phyloP scores from a whole-genome alignment of 2,329 filamentous ascomycete genomes.

The Colletotrichum noveboracense region DNA sequence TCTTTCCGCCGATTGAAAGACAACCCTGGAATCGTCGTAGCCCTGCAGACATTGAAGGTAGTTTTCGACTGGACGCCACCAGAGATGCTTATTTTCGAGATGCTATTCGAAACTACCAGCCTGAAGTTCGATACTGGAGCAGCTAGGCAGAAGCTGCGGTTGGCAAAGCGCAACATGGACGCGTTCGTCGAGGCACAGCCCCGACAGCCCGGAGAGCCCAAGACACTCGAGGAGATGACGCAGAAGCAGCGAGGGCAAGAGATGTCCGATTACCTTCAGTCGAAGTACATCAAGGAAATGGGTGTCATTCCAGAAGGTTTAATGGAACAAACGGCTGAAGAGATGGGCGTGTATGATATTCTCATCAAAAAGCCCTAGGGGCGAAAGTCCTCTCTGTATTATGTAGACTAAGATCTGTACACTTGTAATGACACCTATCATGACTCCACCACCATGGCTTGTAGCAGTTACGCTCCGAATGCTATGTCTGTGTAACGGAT shows the following conservation, averaged over 20 bases:
- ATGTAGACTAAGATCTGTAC: conserved; percentile 7
- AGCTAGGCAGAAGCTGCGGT: conserved; percentile 45
- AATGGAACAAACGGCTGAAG: conserved; percentile 37
- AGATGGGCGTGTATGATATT: conserved; percentile 49
- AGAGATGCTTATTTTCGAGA: conserved; percentile 52
- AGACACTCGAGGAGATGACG: conserved; percentile 39
- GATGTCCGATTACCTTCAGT: conserved; percentile 48
- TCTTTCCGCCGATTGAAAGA: conserved; percentile 54
- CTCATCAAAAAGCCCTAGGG: neutral
- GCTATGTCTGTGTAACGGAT: neutral
- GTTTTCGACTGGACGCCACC: conserved; percentile 49
- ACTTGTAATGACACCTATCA: conserved; percentile 13
- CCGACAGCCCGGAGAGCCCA: conserved; percentile 27
- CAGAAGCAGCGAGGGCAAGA: conserved; percentile 40
- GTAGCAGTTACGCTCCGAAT: neutral
- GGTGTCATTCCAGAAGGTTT: conserved; percentile 25
- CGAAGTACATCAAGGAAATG: conserved; percentile 37
- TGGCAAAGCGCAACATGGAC: conserved; percentile 48
- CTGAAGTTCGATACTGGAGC: conserved; percentile 46
- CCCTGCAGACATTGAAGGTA: conserved; percentile 47
- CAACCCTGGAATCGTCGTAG: conserved; percentile 48
- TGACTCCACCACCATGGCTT: neutral
- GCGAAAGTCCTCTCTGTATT: conserved; percentile 3
- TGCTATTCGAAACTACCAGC: conserved; percentile 49
- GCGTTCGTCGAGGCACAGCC: conserved; percentile 24